Base-by-base conservation (phyloP, 169 alveolate species). In the Plasmodium coatneyi region DNA sequence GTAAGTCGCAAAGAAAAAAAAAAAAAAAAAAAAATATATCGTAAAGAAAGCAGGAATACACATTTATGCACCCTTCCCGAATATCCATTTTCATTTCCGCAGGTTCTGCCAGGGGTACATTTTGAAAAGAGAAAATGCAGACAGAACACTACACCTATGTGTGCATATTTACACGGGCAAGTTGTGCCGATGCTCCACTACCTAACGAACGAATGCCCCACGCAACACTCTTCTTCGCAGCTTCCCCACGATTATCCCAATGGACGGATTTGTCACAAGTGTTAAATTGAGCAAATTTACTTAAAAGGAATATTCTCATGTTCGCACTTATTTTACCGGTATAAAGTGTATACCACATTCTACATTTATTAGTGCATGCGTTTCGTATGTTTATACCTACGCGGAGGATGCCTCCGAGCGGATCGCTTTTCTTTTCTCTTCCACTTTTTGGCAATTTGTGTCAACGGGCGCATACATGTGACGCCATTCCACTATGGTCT, bases 21-120 rank as follows among this genome's bases (percentile, higher is more conserved):
- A 60, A 34, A 32, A 82, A 0, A 30, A 82, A 82, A 60, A 82
- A 32, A 30, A 56, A 56, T n/a, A 80, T 6, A n/a, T 36, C 60
- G n/a, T 25, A 80, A n/a, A 9, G 14, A 9, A 30, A 41, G 5
- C 5, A 41, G 5, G 60, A n/a, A 80, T 41, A 25, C 32, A 49
- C 54, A 32, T 12, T 7, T 25, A 41, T 71, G 7, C 39, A 41
- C n/a, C 28, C 54, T 22, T 41, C 39, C 30, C 49, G 22, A 16
- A 80, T n/a, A 80, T 46, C 52, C 41, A 10, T 16, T 83, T 43
- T 83, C n/a, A 46, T 36, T 28, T 89, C 70, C 70, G 43, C 30
- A 89, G 94, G 94, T 89, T 89, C 72, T 89, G 94, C 76, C 80
- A 89, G 82, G 94, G 94, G 94, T 89, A 89, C 5, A 14, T 49